Evolutionary conservation across 1,284 basidiomycete genomes (phyloP).

Genomic region (Tylopilus sp.): DNA sequence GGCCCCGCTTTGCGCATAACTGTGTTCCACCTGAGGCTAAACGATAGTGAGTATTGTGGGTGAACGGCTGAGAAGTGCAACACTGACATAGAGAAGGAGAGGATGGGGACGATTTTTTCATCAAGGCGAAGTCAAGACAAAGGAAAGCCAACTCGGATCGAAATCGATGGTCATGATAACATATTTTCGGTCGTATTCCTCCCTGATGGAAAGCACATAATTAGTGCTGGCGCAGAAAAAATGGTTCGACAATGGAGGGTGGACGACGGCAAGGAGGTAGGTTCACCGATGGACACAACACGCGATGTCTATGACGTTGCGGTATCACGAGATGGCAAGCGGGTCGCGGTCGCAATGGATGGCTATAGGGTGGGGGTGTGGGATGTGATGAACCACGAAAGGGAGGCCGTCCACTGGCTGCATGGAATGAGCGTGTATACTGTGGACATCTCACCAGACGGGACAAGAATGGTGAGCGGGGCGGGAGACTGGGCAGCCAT

Average conservation of each 20-base stretch:
- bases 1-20: too few species aligned
- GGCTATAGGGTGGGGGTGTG: background rate
- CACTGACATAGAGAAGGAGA: too few species aligned
- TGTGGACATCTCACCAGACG: constrained; percentile 2
- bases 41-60: too few species aligned
- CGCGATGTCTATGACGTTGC: background rate
- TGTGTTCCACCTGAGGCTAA: too few species aligned
- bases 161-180: background rate
- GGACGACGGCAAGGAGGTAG: background rate
- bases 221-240: background rate
- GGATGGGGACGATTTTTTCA: too few species aligned
- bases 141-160: background rate
- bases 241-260: background rate
- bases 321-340: background rate
- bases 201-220: constrained; percentile 1
- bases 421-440: background rate
- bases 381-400: constrained; percentile 2
- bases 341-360: constrained; percentile 1
- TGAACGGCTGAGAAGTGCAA: too few species aligned
- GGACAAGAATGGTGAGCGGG: background rate
- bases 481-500: background rate
- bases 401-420: background rate
- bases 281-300: background rate
- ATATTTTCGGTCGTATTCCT: constrained; percentile 2
- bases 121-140: background rate